phyloP scores from a whole-genome alignment of 2,329 filamentous ascomycete species.

The Juglanconis sp. region DNA sequence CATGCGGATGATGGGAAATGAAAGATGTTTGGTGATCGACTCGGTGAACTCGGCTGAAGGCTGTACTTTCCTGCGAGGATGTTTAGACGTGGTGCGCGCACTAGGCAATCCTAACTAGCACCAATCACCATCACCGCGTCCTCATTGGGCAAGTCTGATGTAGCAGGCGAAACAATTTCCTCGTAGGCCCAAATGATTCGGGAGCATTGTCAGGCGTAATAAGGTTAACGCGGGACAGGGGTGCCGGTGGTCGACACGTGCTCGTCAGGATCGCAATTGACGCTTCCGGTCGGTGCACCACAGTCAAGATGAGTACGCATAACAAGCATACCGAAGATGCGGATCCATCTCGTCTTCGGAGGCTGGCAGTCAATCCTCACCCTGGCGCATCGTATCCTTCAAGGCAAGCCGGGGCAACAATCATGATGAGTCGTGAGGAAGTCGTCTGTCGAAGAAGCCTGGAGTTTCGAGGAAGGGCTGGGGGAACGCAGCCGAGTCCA shows the following conservation, averaged over 20 bases:
- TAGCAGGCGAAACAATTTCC: neutral
- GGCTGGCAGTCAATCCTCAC: too few relatives aligned
- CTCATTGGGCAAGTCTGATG: neutral
- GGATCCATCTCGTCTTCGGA: too few relatives aligned
- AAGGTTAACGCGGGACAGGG: neutral
- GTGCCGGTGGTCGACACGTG: too few relatives aligned
- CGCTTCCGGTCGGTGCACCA: too few relatives aligned
- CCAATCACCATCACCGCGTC: neutral
- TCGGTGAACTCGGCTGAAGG: neutral
- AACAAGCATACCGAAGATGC: too few relatives aligned
- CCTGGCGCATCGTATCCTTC: neutral
- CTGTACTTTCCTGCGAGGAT: neutral
- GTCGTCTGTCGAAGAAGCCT: neutral
- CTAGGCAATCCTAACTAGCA: neutral
- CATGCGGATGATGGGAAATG: neutral
- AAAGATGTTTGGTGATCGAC: neutral
- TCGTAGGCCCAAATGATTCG: neutral
- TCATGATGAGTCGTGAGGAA: neutral
- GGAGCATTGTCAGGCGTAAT: neutral
- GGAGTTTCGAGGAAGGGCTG: slow-evolving; percentile 17
- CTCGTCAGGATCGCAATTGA: too few relatives aligned
- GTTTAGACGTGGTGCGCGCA: neutral
- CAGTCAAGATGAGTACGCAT: too few relatives aligned
- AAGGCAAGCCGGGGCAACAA: neutral
- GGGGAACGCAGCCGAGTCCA: slow-evolving; percentile 9